Evolutionary conservation across 2,329 filamentous ascomycete genomes (phyloP).

Genomic region (Diaporthe vaccinii): DNA sequence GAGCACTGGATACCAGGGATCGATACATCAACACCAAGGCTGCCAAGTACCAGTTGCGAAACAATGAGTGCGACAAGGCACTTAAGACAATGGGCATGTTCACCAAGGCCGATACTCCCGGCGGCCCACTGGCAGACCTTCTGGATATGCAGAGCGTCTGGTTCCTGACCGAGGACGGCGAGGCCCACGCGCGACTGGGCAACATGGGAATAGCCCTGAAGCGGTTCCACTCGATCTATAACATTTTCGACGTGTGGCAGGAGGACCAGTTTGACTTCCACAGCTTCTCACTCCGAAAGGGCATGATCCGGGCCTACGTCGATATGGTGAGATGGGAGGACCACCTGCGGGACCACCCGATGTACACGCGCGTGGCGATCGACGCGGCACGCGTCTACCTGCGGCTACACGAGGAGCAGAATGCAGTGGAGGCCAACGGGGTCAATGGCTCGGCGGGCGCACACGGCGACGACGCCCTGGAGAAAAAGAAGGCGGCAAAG

Average conservation of each 20-base stretch:
- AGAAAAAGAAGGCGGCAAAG: conserved; percentile 89
- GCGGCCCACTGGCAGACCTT: conserved; percentile 89
- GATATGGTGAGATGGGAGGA: conserved; percentile 99
- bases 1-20: conserved; percentile 88
- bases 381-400: conserved; percentile 86
- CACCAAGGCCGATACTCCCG: conserved; percentile 89
- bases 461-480: conserved; percentile 70
- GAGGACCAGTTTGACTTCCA: conserved; percentile 99
- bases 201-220: conserved; percentile 91
- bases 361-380: conserved; percentile 87
- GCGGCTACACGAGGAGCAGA: conserved; percentile 80
- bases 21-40: conserved; percentile 99
- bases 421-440: conserved; percentile 72
- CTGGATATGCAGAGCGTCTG: conserved; percentile 99
- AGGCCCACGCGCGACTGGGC: conserved; percentile 85
- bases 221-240: conserved; percentile 87
- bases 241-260: conserved; percentile 97
- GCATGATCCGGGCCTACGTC: conserved; percentile 93
- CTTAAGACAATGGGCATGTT: conserved; percentile 93
- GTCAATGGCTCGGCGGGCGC: conserved; percentile 64
- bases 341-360: conserved; percentile 89
- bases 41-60: conserved; percentile 95
- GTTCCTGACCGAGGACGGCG: conserved; percentile 95
- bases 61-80: conserved; percentile 89
- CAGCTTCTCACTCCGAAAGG: conserved; percentile 95